These are phyloP conservation scores for Blepharisma stoltei DNA, from an alignment of 73 alveolate genomes.

Conservation along the genomic window DNA sequence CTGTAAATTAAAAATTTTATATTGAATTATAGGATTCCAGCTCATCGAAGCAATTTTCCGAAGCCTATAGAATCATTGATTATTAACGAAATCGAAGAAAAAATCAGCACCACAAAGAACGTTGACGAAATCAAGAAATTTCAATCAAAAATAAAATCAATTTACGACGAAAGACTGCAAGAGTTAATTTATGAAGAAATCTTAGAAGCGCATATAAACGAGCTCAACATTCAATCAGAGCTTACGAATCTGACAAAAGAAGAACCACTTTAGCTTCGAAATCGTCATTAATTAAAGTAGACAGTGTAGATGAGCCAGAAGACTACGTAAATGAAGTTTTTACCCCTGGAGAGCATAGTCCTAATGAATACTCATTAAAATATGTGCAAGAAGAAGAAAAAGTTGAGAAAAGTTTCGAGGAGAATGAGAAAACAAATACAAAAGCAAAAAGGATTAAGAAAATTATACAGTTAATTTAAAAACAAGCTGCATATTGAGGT, in stretches of 20 bases:
- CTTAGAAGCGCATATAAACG: background rate
- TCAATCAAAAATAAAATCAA: too few relatives aligned
- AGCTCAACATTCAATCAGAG: background rate
- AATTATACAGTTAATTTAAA: background rate
- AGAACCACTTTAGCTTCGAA: background rate
- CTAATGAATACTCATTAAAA: background rate
- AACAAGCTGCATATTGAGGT: background rate
- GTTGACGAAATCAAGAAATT: too few relatives aligned
- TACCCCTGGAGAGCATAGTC: slow-evolving; percentile 20
- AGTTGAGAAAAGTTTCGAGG: background rate
- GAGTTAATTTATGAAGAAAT: background rate
- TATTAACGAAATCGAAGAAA: background rate
- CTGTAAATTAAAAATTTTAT: too few relatives aligned
- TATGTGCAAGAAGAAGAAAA: background rate
- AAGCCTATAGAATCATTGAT: background rate
- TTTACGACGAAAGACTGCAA: background rate
- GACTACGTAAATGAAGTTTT: slow-evolving; percentile 5
- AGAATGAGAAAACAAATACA: background rate
- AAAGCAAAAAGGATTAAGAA: background rate
- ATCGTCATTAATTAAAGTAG: background rate
- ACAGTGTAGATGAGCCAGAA: background rate
- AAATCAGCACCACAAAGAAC: background rate
- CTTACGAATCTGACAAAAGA: background rate
- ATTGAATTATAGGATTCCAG: background rate
- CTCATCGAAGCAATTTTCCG: background rate